A percentile compares a stretch with the other conserved stretches of the same genome.
Evolutionary conservation across 805 yeast genomes (phyloP).

Genomic region (Starmerella stellata): DNA sequence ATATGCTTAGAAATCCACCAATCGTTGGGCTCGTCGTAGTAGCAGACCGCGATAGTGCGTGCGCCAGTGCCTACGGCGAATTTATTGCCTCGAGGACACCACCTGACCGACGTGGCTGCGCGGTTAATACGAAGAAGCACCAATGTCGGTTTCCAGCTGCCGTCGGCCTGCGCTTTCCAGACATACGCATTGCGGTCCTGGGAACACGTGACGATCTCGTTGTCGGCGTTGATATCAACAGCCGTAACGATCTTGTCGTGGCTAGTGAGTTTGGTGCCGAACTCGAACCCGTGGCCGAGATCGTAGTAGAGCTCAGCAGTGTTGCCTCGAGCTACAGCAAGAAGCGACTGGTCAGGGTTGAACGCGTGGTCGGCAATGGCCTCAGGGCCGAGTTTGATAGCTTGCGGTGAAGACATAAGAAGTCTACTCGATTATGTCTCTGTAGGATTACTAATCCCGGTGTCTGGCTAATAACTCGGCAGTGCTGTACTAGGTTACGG

Average conservation of each 20-base stretch:
- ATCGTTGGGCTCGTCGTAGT: slow-evolving; percentile 86
- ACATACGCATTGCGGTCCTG: slow-evolving; percentile 96
- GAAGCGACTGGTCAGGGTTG: slow-evolving; percentile 41
- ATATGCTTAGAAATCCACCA: slow-evolving; percentile 99
- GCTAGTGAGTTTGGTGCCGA: slow-evolving; percentile 38
- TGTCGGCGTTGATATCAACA: slow-evolving; percentile 64
- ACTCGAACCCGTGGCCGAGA: slow-evolving; percentile 32
- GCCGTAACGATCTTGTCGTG: slow-evolving; percentile 81
- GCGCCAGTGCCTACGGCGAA: slow-evolving; percentile 97
- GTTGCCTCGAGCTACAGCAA: slow-evolving; percentile 71
- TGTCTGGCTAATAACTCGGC: too few species aligned
- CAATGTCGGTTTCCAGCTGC: slow-evolving; percentile 64
- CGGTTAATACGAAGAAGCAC: slow-evolving; percentile 83
- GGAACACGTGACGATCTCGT: slow-evolving; percentile 86
- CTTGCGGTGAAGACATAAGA: slow-evolving; percentile 13
- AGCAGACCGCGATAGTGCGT: slow-evolving; percentile 83
- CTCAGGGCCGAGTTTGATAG: slow-evolving; percentile 52
- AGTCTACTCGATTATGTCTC: slow-evolving; percentile 15
- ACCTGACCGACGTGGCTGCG: slow-evolving; percentile 82
- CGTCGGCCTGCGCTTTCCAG: slow-evolving; percentile 61
- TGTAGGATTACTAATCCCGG: not conserved
- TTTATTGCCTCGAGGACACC: slow-evolving; percentile 92
- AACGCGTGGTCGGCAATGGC: slow-evolving; percentile 88
- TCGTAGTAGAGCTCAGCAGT: slow-evolving; percentile 58
- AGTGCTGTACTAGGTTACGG: too few species aligned